phyloP scores from a whole-genome alignment of 2,329 filamentous ascomycete genomes.

The Calonectria naviculata region DNA sequence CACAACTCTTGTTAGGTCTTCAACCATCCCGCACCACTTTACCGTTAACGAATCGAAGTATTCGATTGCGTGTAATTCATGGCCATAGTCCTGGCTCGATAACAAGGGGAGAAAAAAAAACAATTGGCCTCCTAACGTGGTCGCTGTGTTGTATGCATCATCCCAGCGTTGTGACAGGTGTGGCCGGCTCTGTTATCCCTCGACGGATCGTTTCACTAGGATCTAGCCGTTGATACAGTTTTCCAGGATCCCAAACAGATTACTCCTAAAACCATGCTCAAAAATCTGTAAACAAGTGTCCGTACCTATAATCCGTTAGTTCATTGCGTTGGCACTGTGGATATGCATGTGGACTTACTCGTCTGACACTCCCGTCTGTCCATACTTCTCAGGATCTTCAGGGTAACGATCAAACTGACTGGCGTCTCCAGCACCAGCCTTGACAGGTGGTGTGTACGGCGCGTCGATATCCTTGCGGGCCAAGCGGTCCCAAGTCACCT shows the following conservation, averaged over 20 bases:
- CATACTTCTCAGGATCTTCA: constrained; percentile 95
- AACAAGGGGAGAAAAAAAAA: not conserved
- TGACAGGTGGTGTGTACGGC: constrained; percentile 95
- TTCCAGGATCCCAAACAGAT: constrained; percentile 28
- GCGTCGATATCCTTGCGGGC: constrained; percentile 98
- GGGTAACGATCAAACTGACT: constrained; percentile 99
- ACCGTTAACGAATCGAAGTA: not conserved
- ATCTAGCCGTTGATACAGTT: constrained; percentile 25
- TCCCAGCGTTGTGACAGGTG: not conserved
- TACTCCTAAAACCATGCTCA: constrained; percentile 51
- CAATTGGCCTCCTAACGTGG: not conserved
- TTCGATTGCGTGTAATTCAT: not conserved
- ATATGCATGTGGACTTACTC: constrained; percentile 72
- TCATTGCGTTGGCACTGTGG: not conserved
- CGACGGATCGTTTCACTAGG: constrained; percentile 12
- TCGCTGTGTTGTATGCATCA: not conserved
- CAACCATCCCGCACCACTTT: not conserved
- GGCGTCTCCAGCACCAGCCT: constrained; percentile 92
- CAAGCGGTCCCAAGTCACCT: constrained; percentile 97
- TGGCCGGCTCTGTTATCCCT: not conserved
- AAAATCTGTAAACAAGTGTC: constrained; percentile 81
- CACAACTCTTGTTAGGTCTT: not conserved
- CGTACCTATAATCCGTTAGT: constrained; percentile 64
- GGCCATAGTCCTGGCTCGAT: not conserved
- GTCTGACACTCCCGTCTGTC: constrained; percentile 76